Evolutionary conservation across 1,284 basidiomycete genomes (phyloP), one percentile per base, ranked within the genome.

Genomic region (Afroboletus lepidellus): DNA sequence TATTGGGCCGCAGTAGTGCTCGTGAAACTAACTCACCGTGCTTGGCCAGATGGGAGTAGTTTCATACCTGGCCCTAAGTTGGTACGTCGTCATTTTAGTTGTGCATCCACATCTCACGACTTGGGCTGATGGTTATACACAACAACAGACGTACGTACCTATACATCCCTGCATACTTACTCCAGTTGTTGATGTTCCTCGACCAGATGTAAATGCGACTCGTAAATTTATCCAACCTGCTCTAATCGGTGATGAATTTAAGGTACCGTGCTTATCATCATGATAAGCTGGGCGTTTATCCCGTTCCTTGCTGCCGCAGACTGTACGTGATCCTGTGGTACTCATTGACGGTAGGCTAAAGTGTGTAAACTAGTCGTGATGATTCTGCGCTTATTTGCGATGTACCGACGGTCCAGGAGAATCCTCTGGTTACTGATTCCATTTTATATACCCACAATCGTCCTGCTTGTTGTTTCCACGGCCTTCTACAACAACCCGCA

Each of bases 271-370:
- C 30, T 51, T 8, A 1, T 50, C 12, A 8, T 53, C 16, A 0
- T 29, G 15, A 5, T 6, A 15, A n/a, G 5, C 21, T 53, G 36
- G 41, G 36, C 27, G 2, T 43, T 43, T 23, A 4, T 53, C 15
- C 33, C 24, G 4, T 53, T 39, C 39, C 27, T 53, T 15, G 51
- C 46, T 33, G 51, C 51, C 16, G 18, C 24, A 12, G 51, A 53
- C 38, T 11, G 51, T 52, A 33, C n/a, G 46, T 33, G 21, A 49
- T 33, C 8, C 9, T 32, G 30, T 8, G 18, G 13, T 6, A 1
- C 8, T 8, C 21, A n/a, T 24, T 6, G 5, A 1, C 39, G 2
- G 2, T 12, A 13, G 3, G 21, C 13, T 29, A 12, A 34, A 41
- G 3, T 24, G 3, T 29, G 23, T 27, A 9, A 38, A 16, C 20